Percentiles rank a stretch among this genome's conserved stretches.
phyloP scores from a whole-genome alignment of 2,329 filamentous ascomycete genomes.

The Parasarocladium wereldwijsianum region DNA sequence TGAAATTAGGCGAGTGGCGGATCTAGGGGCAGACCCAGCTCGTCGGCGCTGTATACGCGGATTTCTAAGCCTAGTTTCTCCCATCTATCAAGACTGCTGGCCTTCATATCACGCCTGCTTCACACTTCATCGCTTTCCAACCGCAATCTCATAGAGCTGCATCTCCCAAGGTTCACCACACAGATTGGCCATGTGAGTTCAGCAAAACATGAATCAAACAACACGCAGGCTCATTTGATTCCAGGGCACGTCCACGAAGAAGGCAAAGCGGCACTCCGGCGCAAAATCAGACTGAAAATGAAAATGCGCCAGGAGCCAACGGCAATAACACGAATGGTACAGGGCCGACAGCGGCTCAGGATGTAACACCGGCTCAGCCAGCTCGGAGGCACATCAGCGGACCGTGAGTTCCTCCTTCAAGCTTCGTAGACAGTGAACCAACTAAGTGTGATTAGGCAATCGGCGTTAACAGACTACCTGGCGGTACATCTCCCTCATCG shows the following conservation, averaged over 20 bases:
- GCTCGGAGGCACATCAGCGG: slow-evolving; percentile 21
- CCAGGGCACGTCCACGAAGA: slow-evolving; percentile 7
- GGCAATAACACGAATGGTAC: slow-evolving; percentile 8
- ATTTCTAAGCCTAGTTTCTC: too few species aligned
- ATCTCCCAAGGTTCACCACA: too few species aligned
- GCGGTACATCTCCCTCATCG: slow-evolving; percentile 17
- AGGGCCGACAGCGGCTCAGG: slow-evolving; percentile 5
- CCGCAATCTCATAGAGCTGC: too few species aligned
- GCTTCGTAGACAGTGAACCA: slow-evolving; percentile 1
- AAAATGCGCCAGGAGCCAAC: slow-evolving; percentile 7
- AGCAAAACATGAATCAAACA: too few species aligned
- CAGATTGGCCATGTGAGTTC: too few species aligned
- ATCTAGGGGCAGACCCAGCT: too few species aligned
- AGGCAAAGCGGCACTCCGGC: slow-evolving; percentile 15
- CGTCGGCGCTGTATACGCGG: too few species aligned
- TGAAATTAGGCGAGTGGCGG: too few species aligned
- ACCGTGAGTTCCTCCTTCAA: slow-evolving; percentile 16
- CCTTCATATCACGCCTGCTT: too few species aligned
- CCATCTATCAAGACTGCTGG: too few species aligned
- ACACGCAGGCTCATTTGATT: too few species aligned
- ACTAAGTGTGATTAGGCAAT: slow-evolving; percentile 21
- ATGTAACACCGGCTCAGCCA: slow-evolving; percentile 6
- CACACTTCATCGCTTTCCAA: too few species aligned
- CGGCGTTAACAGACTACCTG: slow-evolving; percentile 38
- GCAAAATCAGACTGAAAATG: slow-evolving; percentile 6